Evolutionary conservation across 768 basidiomycete genomes (phyloP), one percentile per base, ranked within the genome.

Genomic region (Trametopsis cervina): DNA sequence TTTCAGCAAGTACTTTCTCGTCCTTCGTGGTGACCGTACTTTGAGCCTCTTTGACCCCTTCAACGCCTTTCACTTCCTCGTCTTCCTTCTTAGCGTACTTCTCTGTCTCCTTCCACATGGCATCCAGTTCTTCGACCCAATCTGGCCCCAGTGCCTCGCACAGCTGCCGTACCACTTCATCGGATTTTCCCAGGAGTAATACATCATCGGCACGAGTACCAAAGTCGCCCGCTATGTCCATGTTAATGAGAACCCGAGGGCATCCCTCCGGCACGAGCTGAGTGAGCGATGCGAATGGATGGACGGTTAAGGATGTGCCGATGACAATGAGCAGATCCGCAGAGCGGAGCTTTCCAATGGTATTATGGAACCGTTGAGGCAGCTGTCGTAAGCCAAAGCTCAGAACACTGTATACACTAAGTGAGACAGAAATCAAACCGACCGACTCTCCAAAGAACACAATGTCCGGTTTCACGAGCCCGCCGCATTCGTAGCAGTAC

Each of bases 381-480:
- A 97, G 78, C 89, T 90, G 54, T 11, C 15, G 20, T 7, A 12
- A 23, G 2, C 10, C 4, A n/a, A 24, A 11, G 15, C 42, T 54
- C 29, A 52, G 33, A 6, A 40, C 2, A 9, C 20, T 23, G 25
- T 71, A 62, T 64, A 89, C 86, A 22, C 91, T 90, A 59, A 33
- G 26, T 15, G 15, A 33, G 29, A 33, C 9, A 7, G 15, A 33
- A 7, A 27, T 6, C 13, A 44, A 2, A 67, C 81, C 25, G 60
- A 86, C 83, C 29, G 73, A 60, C 66, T 91, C 87, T 20, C 93
- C 91, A 58, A 95, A 94, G 67, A 95, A 94, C 11, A 95, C 89
- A 37, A 95, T 95, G 58, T 95, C 88, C n/a, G 91, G 91, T 64
- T 94, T 92, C 13, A 93, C 82, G 33, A 89, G 70, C 0, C 89